Conservation (phyloP, 1,284 basidiomycete species). For the Xerocomus amazonicus region DNA sequence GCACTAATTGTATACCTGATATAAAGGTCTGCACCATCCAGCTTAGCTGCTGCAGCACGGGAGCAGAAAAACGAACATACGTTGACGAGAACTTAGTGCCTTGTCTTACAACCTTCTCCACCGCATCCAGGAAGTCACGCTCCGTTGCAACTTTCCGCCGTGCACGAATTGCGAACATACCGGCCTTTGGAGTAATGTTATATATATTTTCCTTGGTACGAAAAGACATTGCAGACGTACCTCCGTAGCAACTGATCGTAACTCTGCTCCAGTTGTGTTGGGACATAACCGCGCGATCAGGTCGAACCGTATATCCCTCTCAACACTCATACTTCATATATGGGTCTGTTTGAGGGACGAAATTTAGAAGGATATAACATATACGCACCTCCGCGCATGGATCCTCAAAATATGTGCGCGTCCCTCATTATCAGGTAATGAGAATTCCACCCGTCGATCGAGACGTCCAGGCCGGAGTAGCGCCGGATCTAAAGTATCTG, state of each 20-base stretch:
- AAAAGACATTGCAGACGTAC: conserved; percentile 38
- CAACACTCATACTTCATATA: conserved; percentile 85
- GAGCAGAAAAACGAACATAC: conserved; percentile 15
- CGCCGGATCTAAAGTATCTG: conserved; percentile 97
- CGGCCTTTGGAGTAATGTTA: conserved; percentile 55
- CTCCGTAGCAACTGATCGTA: conserved; percentile 96
- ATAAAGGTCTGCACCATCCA: conserved; percentile 48
- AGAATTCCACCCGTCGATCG: conserved; percentile 95
- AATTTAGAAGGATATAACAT: not conserved
- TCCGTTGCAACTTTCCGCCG: conserved; percentile 97
- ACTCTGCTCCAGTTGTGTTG: conserved; percentile 96
- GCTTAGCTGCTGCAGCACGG: conserved; percentile 11
- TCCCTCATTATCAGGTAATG: conserved; percentile 93
- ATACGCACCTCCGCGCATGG: conserved; percentile 78
- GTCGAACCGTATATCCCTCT: conserved; percentile 96
- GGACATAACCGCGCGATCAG: conserved; percentile 96
- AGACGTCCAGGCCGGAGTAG: conserved; percentile 94
- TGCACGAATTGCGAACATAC: conserved; percentile 99
- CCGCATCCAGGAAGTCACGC: conserved; percentile 95
- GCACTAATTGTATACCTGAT: conserved; percentile 71
- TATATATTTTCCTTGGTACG: not conserved
- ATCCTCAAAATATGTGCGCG: conserved; percentile 96
- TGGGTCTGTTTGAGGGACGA: conserved; percentile 5
- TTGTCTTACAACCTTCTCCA: conserved; percentile 97
- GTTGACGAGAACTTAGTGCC: conserved; percentile 88